Conservation (phyloP, 192 early-diverging fungal species). For the Entophlyctis helioformis region DNA sequence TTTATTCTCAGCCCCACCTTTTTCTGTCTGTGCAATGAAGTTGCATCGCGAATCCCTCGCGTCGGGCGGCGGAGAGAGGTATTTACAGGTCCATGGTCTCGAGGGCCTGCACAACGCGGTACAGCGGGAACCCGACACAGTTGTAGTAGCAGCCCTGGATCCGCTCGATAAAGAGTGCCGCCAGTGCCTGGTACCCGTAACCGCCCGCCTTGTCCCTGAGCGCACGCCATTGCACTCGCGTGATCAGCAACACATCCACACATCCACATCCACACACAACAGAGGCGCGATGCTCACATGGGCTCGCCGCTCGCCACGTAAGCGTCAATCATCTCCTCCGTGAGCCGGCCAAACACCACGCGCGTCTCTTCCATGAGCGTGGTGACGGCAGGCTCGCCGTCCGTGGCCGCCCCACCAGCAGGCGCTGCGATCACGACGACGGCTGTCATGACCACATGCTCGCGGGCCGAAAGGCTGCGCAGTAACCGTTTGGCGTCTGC, state of each 20-base stretch:
- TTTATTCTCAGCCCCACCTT: too few relatives aligned
- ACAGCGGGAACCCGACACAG: too few relatives aligned
- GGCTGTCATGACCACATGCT: conserved; percentile 69
- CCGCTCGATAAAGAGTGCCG: conserved; percentile 53
- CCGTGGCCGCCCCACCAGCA: conserved; percentile 2
- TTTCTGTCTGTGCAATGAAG: too few relatives aligned
- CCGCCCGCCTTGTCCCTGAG: conserved; percentile 47
- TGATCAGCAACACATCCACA: too few relatives aligned
- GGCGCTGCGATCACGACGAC: conserved; percentile 49
- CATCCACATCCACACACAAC: too few relatives aligned
- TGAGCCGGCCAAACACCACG: conserved; percentile 51
- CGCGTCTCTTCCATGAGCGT: conserved; percentile 49
- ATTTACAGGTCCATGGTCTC: too few relatives aligned
- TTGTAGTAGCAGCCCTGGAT: conserved; percentile 85
- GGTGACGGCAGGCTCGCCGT: conserved; percentile 6
- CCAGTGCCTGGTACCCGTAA: conserved; percentile 76
- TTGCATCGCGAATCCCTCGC: too few relatives aligned
- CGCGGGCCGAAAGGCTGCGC: conserved; percentile 31
- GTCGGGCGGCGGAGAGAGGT: too few relatives aligned
- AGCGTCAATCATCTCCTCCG: conserved; percentile 45
- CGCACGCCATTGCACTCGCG: too few relatives aligned
- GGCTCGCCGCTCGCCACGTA: conserved; percentile 55
- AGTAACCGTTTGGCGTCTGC: conserved; percentile 55
- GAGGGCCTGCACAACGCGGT: too few relatives aligned
- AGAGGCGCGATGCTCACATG: conserved; percentile 15